Evolutionary conservation across 208 protist species (phyloP).

Genomic region (Kentomonas sorsogonicus): DNA sequence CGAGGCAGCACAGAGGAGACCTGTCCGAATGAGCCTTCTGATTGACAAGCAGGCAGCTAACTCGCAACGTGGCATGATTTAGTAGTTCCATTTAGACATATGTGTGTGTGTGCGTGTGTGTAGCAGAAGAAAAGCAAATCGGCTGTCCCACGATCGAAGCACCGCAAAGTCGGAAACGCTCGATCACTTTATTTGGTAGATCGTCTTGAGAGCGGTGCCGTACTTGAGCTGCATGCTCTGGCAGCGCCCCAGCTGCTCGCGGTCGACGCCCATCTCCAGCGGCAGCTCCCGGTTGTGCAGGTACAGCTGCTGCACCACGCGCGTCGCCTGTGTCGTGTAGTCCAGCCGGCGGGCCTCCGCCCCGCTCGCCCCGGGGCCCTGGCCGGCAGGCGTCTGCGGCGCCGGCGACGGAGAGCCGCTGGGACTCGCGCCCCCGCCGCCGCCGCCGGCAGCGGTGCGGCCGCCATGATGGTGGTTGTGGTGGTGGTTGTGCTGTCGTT

Average conservation of each 20-base stretch:
- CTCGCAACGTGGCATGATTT: too few species aligned
- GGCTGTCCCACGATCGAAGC: too few species aligned
- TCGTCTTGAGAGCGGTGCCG: conserved; percentile 48
- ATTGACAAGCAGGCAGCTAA: too few species aligned
- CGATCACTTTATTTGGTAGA: conserved; percentile 30
- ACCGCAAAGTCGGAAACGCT: not conserved
- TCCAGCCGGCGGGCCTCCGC: conserved; percentile 16
- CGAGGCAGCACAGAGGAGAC: too few species aligned
- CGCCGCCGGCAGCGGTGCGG: too few species aligned
- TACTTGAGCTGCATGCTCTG: conserved; percentile 51
- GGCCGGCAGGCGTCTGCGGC: conserved; percentile 24
- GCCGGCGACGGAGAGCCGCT: too few species aligned
- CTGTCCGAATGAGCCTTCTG: too few species aligned
- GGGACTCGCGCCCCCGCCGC: too few species aligned
- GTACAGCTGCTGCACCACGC: conserved; percentile 38
- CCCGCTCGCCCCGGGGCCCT: not conserved
- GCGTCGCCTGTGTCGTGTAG: conserved; percentile 35
- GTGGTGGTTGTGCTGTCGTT: too few species aligned
- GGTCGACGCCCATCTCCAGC: conserved; percentile 25
- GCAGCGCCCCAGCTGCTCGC: conserved; percentile 40
- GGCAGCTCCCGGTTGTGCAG: conserved; percentile 43
- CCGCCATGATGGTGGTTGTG: too few species aligned
- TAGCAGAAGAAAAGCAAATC: too few species aligned
- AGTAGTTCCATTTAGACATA: not conserved
- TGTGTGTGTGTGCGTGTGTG: not conserved